Base-by-base conservation (phyloP, 1,284 basidiomycete genomes). In the Fomes fomentarius region DNA sequence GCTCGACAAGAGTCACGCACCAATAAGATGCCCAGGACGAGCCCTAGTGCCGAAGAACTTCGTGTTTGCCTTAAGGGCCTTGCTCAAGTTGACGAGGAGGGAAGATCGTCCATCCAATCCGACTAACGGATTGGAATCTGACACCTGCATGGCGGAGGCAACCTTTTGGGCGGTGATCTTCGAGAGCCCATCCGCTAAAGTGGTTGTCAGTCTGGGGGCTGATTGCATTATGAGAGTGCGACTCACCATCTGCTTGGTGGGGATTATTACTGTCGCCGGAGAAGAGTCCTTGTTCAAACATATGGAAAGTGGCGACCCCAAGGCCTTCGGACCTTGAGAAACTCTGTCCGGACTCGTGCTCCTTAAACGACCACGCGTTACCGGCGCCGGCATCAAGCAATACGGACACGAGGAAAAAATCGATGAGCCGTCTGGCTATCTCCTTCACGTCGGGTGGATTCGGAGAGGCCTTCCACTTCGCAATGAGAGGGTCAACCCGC, bases 361-460 rank as follows among this genome's bases (percentile, higher is more conserved):
- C 94, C 11, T 74, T 78, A 70, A 91, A 98, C 14, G 72, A 73
- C 96, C 96, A 98, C 15, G 73, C 70, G 58, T 86, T 87, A 0
- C 96, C 96, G 0, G 95, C 96, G 0, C 95, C 96, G 0, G 96
- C 96, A 63, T 98, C 96, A 43, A 98, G 85, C 17, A 98, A 78
- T 5, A 98, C 96, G 5, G 93, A 94, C 17, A 96, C 93, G 55
- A 98, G 80, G 75, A 96, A 96, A 28, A 98, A 82, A 73, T 98
- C 96, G 63, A 98, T 79, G 19, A 94, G 78, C 1, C 93, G 80
- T 48, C 84, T 84, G 47, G 85, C 82, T 39, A 82, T 80, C 66
- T 94, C 91, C 47, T 82, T 82, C 4, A 70, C 63, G 58, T 82
- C 76, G 8, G 82, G 75, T 9, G 81, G 73, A 40, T 72, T 69